Conservation (phyloP, 2,329 filamentous ascomycete genomes). For the Chalaropsis thielavioides region DNA sequence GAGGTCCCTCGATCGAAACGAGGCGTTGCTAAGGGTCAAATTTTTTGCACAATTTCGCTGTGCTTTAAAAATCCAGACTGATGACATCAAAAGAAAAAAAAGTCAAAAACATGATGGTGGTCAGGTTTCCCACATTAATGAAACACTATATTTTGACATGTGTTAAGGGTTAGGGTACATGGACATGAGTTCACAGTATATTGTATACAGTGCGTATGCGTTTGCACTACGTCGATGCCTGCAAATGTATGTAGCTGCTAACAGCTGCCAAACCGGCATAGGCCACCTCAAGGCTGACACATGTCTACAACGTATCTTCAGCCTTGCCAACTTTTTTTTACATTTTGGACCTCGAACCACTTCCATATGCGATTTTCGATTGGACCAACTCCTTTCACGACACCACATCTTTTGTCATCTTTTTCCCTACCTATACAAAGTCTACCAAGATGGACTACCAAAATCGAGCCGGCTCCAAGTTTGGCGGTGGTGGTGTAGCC, state of each 20-base stretch:
- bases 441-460: constrained; percentile 52
- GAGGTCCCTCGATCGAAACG: constrained; percentile 18
- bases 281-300: not conserved
- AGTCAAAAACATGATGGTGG: not conserved
- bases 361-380: not conserved
- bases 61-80: too few relatives aligned
- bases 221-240: not conserved
- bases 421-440: not conserved
- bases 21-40: constrained; percentile 11
- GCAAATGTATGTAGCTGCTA: not conserved
- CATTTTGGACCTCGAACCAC: not conserved
- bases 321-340: constrained; percentile 3
- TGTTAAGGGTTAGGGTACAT: not conserved
- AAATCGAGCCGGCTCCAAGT: constrained; percentile 94
- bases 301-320: not conserved
- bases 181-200: not conserved
- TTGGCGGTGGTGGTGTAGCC: constrained; percentile 92
- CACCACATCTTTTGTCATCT: not conserved
- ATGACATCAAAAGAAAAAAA: not conserved
- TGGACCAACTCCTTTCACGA: not conserved
- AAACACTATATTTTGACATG: not conserved
- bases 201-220: not conserved
- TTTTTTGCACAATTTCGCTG: too few relatives aligned
- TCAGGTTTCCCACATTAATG: too few relatives aligned
- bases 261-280: not conserved